A percentile compares a stretch with the other conserved stretches of the same genome.
Evolutionary conservation across 2,329 filamentous ascomycete genomes (phyloP).

Genomic region (Cladosporium sp.): DNA sequence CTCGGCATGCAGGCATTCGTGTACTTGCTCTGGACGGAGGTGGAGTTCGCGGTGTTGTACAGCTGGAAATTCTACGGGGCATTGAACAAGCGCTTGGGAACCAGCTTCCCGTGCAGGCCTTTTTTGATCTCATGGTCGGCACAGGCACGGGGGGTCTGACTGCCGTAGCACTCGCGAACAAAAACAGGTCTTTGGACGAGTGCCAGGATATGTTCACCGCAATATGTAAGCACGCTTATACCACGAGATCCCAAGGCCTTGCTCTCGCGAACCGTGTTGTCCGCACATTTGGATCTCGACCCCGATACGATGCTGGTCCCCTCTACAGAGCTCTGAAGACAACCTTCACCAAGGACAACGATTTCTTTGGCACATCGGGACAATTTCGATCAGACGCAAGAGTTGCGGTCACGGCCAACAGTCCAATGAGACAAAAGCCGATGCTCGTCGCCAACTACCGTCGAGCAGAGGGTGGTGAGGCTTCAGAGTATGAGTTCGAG

Average conservation of each 20-base stretch:
- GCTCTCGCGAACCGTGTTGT: conserved; percentile 24
- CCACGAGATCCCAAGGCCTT: conserved; percentile 36
- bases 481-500: conserved; percentile 20
- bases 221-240: conserved; percentile 45
- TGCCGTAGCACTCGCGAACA: conserved; percentile 42
- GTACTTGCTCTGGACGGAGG: conserved; percentile 36
- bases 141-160: conserved; percentile 46
- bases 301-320: background rate
- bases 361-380: background rate
- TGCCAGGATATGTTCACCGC: conserved; percentile 42
- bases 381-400: conserved; percentile 28
- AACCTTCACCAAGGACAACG: background rate
- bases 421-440: conserved; percentile 40
- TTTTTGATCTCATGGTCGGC: conserved; percentile 53
- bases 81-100: conserved; percentile 43
- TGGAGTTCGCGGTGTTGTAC: conserved; percentile 49
- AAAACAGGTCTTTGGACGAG: conserved; percentile 33
- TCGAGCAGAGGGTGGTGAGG: conserved; percentile 25
- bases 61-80: conserved; percentile 44
- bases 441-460: conserved; percentile 50
- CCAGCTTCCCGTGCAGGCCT: conserved; percentile 42
- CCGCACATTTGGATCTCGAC: background rate
- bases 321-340: background rate
- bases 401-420: conserved; percentile 47
- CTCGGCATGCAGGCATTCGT: conserved; percentile 31